phyloP scores from a whole-genome alignment of 768 basidiomycete genomes.

The Boletus rubropictus region DNA sequence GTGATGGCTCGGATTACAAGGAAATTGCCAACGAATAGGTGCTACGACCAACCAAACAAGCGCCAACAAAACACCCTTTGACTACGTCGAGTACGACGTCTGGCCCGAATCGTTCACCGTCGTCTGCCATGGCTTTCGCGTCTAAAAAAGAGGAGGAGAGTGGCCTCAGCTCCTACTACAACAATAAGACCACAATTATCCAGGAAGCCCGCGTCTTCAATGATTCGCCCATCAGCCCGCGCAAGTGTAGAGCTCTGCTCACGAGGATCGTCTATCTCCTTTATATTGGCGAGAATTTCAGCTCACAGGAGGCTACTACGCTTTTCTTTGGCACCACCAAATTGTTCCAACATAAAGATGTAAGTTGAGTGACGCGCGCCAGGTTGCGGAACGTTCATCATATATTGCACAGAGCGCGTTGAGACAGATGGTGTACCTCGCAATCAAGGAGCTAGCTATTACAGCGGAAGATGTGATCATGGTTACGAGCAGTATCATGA shows the following conservation, averaged over 20 bases:
- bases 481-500: constrained; percentile 99
- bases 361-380: constrained; percentile 39
- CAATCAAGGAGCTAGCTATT: constrained; percentile 94
- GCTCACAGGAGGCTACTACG: constrained; percentile 92
- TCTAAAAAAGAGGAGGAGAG: constrained; percentile 98
- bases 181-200: constrained; percentile 96
- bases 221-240: constrained; percentile 96
- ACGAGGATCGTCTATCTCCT: constrained; percentile 95
- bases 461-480: constrained; percentile 99
- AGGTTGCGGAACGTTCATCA: constrained; percentile 4
- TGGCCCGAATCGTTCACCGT: constrained; percentile 22
- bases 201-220: constrained; percentile 99
- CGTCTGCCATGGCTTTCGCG: constrained; percentile 64
- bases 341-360: constrained; percentile 98
- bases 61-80: constrained; percentile 18
- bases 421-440: constrained; percentile 96
- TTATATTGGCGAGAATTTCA: constrained; percentile 93
- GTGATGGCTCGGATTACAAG: not conserved
- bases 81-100: constrained; percentile 21
- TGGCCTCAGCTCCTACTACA: constrained; percentile 86
- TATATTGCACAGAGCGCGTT: constrained; percentile 65
- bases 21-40: not conserved
- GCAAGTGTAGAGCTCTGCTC: constrained; percentile 93
- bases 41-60: constrained; percentile 15
- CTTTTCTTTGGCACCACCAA: constrained; percentile 99